Evolutionary conservation across 345 rosid species (phyloP), one percentile per base, ranked within the genome.

Genomic region (Murraya paniculata): DNA sequence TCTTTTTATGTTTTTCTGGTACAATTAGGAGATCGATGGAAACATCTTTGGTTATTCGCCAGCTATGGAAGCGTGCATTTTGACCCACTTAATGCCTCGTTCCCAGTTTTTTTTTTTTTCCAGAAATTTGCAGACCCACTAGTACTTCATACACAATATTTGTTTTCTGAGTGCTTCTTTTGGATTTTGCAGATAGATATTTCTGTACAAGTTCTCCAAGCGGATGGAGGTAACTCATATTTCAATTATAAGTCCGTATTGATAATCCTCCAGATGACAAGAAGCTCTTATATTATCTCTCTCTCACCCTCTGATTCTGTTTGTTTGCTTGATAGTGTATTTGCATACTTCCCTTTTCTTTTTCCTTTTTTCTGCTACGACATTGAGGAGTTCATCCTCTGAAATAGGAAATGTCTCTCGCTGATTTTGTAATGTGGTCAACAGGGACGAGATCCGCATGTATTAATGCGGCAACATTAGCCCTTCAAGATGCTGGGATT

Each of bases 391-490:
- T 77, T 62, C 14, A 11, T 62, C 16, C 10, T 62, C 41, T 39
- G 55, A 55, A 73, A 55, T 35, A 69, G 38, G 45, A 45, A 39
- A 41, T 14, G 6, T 71, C 19, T 38, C 56, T 18, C 10, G 6
- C 27, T 72, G 13, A n/a, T 28, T 41, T 36, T 35, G 31, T 50
- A 65, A 6, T 62, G 14, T 72, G 50, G 0, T 28, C 35, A 61
- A 67, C 85, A 94, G 98, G 97, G 81, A 92, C 99, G 73, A 87
- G 98, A 83, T 91, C 97, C 64, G 97, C 99, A 53, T 94, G 98
- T 84, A 94, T 96, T 82, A 96, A 96, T 88, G 99, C 99, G 27
- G 98, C 98, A 24, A 91, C 95, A 64, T 85, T 94, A 87, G 98
- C 99, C 77, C 91, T 96, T 24, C 94, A 97, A 33, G 98, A 94